phyloP scores from a whole-genome alignment of 2,329 filamentous ascomycete species.

The Calonectria pseudoturangicola region DNA sequence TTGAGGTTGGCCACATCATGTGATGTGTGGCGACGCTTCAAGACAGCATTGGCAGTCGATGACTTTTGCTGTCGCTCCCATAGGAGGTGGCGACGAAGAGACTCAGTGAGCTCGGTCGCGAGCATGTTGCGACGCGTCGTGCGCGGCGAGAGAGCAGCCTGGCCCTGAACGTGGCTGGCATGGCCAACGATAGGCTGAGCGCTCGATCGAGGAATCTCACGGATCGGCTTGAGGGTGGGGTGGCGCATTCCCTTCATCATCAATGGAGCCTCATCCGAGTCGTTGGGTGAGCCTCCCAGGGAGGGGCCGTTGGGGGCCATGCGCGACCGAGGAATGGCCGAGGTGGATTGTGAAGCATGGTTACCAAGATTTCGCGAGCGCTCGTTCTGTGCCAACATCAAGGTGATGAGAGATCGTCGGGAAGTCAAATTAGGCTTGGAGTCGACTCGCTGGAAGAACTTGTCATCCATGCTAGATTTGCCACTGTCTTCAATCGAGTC shows the following conservation, averaged over 20 bases:
- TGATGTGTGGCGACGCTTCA: constrained; percentile 93
- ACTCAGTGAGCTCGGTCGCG: constrained; percentile 94
- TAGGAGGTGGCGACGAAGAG: constrained; percentile 90
- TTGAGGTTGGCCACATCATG: constrained; percentile 93
- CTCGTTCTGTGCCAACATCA: constrained; percentile 87
- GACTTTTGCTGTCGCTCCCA: constrained; percentile 98
- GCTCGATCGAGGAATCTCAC: constrained; percentile 78
- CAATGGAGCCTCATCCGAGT: constrained; percentile 77
- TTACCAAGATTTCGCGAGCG: constrained; percentile 82
- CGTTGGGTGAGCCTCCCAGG: constrained; percentile 71
- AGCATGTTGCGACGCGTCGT: constrained; percentile 97
- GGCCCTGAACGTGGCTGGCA: constrained; percentile 77
- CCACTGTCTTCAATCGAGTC: constrained; percentile 87
- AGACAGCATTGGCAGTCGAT: constrained; percentile 88
- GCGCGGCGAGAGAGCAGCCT: constrained; percentile 88
- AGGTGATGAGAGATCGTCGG: constrained; percentile 90
- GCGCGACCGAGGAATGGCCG: constrained; percentile 80
- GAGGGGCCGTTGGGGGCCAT: constrained; percentile 66
- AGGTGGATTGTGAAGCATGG: constrained; percentile 78
- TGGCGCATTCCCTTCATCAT: constrained; percentile 77
- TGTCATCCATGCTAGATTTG: constrained; percentile 88
- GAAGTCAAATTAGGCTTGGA: constrained; percentile 90
- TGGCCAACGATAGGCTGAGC: constrained; percentile 87
- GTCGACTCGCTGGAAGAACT: constrained; percentile 92
- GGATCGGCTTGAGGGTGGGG: constrained; percentile 71